Percentiles rank a stretch among this genome's conserved stretches.
Conservation (phyloP, 2,329 filamentous ascomycete genomes). For the Ceratocystis eucalypticola region DNA sequence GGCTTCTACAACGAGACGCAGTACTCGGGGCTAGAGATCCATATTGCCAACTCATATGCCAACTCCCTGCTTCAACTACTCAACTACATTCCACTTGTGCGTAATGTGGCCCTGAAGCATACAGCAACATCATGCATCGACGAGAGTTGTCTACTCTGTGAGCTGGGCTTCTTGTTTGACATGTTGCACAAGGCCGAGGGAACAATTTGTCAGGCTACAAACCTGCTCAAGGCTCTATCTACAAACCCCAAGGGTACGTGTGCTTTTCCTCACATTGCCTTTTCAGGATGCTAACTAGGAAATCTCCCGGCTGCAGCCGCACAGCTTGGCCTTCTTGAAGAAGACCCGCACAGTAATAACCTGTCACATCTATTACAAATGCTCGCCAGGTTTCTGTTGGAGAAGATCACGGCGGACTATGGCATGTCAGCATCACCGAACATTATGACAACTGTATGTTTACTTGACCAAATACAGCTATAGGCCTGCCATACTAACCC, state of each 20-base stretch:
- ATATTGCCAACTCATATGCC: slow-evolving; percentile 92
- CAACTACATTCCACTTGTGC: slow-evolving; percentile 75
- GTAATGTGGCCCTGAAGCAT: slow-evolving; percentile 80
- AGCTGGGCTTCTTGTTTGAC: slow-evolving; percentile 89
- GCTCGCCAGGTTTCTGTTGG: slow-evolving; percentile 71
- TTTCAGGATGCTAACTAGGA: background rate
- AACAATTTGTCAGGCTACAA: slow-evolving; percentile 90
- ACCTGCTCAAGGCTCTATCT: slow-evolving; percentile 80
- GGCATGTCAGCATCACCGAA: slow-evolving; percentile 44
- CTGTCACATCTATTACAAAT: slow-evolving; percentile 60
- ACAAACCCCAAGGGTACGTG: slow-evolving; percentile 57
- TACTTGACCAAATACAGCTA: background rate
- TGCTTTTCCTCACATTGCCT: background rate
- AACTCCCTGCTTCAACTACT: slow-evolving; percentile 85
- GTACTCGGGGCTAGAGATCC: slow-evolving; percentile 86
- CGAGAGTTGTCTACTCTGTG: slow-evolving; percentile 78
- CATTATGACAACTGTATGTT: slow-evolving; percentile 53
- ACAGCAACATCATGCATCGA: slow-evolving; percentile 71
- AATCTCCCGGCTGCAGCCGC: slow-evolving; percentile 27
- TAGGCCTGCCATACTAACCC: background rate
- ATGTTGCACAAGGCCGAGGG: slow-evolving; percentile 96
- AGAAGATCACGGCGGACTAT: slow-evolving; percentile 66
- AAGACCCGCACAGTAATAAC: slow-evolving; percentile 60
- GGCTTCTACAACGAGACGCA: slow-evolving; percentile 88
- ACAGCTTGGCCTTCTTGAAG: slow-evolving; percentile 70